These are phyloP conservation scores for Scutellaria barbata DNA, from an alignment of 257 asterid species.

Conservation along the genomic window DNA sequence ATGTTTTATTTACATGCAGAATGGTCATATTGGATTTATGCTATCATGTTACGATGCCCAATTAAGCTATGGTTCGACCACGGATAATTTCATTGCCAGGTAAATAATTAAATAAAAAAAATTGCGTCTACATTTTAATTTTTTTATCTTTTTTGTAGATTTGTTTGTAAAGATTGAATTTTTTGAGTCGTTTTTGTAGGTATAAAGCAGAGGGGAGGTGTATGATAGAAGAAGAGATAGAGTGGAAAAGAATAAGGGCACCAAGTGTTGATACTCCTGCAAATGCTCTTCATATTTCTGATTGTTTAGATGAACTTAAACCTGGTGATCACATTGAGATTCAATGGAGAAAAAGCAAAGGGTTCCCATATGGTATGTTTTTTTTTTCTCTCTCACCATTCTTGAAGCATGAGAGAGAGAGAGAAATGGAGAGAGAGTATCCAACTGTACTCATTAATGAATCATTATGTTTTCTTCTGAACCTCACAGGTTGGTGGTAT, in stretches of 20 bases:
- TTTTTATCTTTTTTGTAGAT: neutral
- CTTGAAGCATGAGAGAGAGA: neutral
- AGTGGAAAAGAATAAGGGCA: conserved; percentile 78
- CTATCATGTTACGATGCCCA: conserved; percentile 95
- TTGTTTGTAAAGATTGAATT: too few relatives aligned
- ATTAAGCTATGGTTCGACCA: conserved; percentile 67
- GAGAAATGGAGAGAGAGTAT: conserved; percentile 20
- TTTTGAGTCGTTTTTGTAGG: conserved; percentile 43
- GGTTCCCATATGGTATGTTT: conserved; percentile 76
- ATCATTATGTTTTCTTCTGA: conserved; percentile 27
- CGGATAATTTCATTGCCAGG: conserved; percentile 86
- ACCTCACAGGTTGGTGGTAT: conserved; percentile 96
- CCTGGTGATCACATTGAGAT: conserved; percentile 92
- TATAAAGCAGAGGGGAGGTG: conserved; percentile 67
- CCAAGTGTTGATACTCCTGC: conserved; percentile 64
- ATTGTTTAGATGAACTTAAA: conserved; percentile 67
- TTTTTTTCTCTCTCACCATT: neutral
- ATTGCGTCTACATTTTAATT: too few relatives aligned
- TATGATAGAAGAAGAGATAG: conserved; percentile 71
- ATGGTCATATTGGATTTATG: conserved; percentile 79
- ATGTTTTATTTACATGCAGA: conserved; percentile 57
- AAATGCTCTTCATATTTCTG: conserved; percentile 64
- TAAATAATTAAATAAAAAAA: conserved; percentile 16
- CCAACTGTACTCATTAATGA: conserved; percentile 45
- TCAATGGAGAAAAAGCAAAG: conserved; percentile 86